Percentiles rank a stretch among this genome's conserved stretches.
phyloP scores from a whole-genome alignment of 2,329 filamentous ascomycete species.

The Thielaviopsis musarum region DNA sequence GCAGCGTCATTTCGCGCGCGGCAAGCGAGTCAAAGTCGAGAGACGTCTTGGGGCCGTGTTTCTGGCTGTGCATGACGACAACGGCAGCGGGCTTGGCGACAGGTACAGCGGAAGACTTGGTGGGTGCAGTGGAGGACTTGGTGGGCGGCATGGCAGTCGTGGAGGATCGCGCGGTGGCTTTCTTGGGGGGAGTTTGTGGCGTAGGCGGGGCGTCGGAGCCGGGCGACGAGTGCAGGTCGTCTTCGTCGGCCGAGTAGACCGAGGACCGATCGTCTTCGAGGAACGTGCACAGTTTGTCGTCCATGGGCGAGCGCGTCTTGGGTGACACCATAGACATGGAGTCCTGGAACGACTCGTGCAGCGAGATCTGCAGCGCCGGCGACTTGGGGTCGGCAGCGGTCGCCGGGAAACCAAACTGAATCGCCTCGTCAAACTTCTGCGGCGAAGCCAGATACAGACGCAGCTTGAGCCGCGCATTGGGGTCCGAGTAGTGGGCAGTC shows the following conservation, averaged over 20 bases:
- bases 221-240: slow-evolving; percentile 33
- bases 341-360: slow-evolving; percentile 1
- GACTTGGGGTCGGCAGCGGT: slow-evolving; percentile 17
- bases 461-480: slow-evolving; percentile 71
- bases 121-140: neutral
- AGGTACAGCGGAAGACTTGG: neutral
- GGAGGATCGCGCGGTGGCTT: neutral
- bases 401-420: slow-evolving; percentile 83
- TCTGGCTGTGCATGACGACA: too few species aligned
- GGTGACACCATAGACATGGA: slow-evolving; percentile 7
- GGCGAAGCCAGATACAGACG: slow-evolving; percentile 75
- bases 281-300: slow-evolving; percentile 39
- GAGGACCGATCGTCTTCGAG: slow-evolving; percentile 41
- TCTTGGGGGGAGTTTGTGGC: slow-evolving; percentile 23
- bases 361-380: slow-evolving; percentile 10
- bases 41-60: slow-evolving; percentile 15
- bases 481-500: slow-evolving; percentile 76
- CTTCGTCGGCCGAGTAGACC: slow-evolving; percentile 24
- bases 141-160: slow-evolving; percentile 8
- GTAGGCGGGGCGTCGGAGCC: slow-evolving; percentile 45
- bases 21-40: slow-evolving; percentile 9
- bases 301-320: slow-evolving; percentile 16
- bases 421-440: slow-evolving; percentile 87
- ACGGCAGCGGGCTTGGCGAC: too few species aligned
- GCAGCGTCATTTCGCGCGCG: slow-evolving; percentile 72